Evolutionary conservation across 768 basidiomycete species (phyloP), one percentile per base, ranked within the genome.

Genomic region (Rhizopogon salebrosus): DNA sequence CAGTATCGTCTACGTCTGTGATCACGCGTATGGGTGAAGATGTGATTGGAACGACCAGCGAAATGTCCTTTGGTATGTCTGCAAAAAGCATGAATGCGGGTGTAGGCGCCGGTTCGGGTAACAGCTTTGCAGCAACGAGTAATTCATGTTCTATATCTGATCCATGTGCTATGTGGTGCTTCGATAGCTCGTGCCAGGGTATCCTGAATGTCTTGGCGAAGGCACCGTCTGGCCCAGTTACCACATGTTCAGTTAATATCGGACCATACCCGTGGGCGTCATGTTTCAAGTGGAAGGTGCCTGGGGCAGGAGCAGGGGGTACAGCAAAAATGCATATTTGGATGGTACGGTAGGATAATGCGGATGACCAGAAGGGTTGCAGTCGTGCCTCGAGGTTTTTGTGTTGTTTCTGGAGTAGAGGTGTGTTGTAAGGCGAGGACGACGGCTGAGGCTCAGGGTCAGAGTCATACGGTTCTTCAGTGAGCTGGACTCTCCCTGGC

Each of bases 1-100:
- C 77, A 0, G 95, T 98, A 68, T 98, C 95, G 62, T 98, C 95
- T 39, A 98, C 87, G 60, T 98, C 95, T 7, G 92, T 95, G 13
- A 98, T 86, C 51, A 95, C 80, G 16, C 91, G 84, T 13, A 95
- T 68, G 2, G 79, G 78, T 2, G 80, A 78, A 60, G 83, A 72
- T 0, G 85, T 80, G 34, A 92, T 75, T 6, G 81, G 72, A 18
- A 80, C 69, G 11, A 68, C 67, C 4, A 76, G 50, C 48, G 35
- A 35, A 23, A 68, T 67, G 6, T 64, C 62, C 10, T 51, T 38
- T 31, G 59, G 35, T 10, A 46, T n/a, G 23, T 56, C 54, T 31
- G 35, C 13, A 20, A 53, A 40, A 1, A 55, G 46, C 35, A 51
- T 53, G 37, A 57, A 53, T 39, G 54, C 43, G 13, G 23, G 57